Evolutionary conservation across 2,329 filamentous ascomycete genomes (phyloP), one percentile per base, ranked within the genome.

Genomic region (Ascocoryne sarcoides): DNA sequence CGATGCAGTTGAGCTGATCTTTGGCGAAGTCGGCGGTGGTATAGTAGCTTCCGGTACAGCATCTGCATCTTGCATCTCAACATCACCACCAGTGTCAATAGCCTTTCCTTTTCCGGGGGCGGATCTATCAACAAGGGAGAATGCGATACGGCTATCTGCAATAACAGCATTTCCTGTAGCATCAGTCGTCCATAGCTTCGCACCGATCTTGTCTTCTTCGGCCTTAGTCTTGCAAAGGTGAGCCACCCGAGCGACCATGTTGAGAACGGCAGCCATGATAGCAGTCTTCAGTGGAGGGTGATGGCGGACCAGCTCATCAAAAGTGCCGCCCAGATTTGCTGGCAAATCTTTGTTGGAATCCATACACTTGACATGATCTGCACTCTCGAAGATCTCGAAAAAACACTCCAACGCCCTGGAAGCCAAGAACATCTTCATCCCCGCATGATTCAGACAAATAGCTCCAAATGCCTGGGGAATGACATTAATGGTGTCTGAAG

Each of bases 311-410:
- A 99, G 73, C 62, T 99, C 92, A 60, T 99, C 92, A 56, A 98
- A 95, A 30, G 81, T 84, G 18, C 75, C 76, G 9, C 92, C 92
- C 36, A 98, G 73, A 29, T 78, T 76, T 20, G 74, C 75, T 8
- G 89, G 75, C 43, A 93, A 70, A 26, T 82, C 78, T 4, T 73
- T 68, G 49, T 95, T 90, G 28, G 70, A 68, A 47, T 85, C 79
- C 71, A 98, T 79, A 48, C 82, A 83, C 52, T 84, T 85, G 43
- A 98, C 79, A 62, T 99, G 93, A 12, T 79, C 74, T 2, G 88
- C 80, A 50, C 87, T 96, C 62, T 95, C 86, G 50, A 98, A 98
- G n/a, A 96, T 87, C 59, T 95, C 86, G 49, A 98, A 83, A 59
- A 89, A 96, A 51, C 79, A 84, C 42, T 89, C 81, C 32, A 98